A percentile compares a stretch with the other conserved stretches of the same genome.
These are phyloP conservation scores for Tulasnella sp. DNA, from an alignment of 768 basidiomycete genomes.

Conservation along the genomic window DNA sequence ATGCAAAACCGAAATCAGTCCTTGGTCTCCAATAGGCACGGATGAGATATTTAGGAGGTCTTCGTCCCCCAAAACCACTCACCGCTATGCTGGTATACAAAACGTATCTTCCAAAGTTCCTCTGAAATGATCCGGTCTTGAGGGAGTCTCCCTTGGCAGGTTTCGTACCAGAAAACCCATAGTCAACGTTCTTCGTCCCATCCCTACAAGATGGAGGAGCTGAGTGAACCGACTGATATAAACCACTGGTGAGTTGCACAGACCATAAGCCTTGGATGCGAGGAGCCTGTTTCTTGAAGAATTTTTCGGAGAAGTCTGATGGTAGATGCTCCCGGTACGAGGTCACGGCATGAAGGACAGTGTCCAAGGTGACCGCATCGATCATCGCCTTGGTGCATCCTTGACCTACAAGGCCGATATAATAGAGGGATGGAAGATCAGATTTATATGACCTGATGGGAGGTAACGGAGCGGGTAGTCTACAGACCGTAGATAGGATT, in stretches of 20 bases:
- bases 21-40: neutral
- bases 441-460: neutral
- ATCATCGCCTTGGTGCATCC: neutral
- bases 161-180: neutral
- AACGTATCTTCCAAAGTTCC: too few species aligned
- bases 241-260: neutral
- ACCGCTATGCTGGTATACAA: too few species aligned
- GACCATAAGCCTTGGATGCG: neutral
- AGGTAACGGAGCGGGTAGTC: neutral
- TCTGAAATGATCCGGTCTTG: too few species aligned
- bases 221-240: too few species aligned
- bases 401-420: neutral
- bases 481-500: conserved; percentile 10
- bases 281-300: neutral
- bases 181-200: neutral
- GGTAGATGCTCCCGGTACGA: neutral
- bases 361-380: neutral
- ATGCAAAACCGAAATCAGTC: neutral
- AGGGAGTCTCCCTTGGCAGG: neutral
- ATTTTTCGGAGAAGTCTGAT: neutral
- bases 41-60: neutral
- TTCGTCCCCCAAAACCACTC: neutral
- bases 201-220: neutral
- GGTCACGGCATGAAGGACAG: neutral
- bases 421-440: neutral